Base-by-base conservation (phyloP, 2,329 filamentous ascomycete species). In the Aspergillus floridensis region DNA sequence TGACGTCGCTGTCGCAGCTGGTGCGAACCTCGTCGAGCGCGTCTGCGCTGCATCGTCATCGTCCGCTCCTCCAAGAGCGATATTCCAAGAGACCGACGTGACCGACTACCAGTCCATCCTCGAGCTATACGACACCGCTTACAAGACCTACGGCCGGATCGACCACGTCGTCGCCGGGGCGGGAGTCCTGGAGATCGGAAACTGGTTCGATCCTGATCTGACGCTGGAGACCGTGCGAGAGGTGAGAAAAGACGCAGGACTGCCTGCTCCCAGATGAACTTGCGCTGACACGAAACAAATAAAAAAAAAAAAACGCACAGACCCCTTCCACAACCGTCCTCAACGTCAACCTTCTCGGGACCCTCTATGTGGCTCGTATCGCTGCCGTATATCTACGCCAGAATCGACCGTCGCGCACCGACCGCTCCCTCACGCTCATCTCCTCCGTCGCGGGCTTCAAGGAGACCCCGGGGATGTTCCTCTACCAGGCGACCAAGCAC, bases 161-260 rank as follows among this genome's bases (percentile, higher is more conserved):
- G 81, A 84, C 59, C 77, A 81, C 59, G 81, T 81, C 5, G 74
- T 82, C 21, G 77, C 77, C 4, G 79, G 76, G 32, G 82, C 81
- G 1, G 81, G 79, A 0, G 76, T 80, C 4, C 72, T 73, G 16
- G 81, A 82, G 59, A 72, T 71, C 0, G 62, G 63, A 31, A 76
- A 78, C 48, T 80, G 78, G 72, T 81, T 81, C 58, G 79, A 81
- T 49, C 75, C 77, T 2, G 68, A 70, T 2, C 67, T 83, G 44
- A 78, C 74, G 6, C 63, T 82, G 14, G 74, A 79, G 38, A 77
- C 71, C 8, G 73, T 84, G 22, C 72, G 74, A 32, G 67, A 76
- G 66, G 77, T 76, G 65, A 62, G 68, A 22, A 2, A 10, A 8
- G n/a, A 11, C 5, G 5, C 4, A 19, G 16, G 16, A 49, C 21